Evolutionary conservation across 306 rosid genomes (phyloP), one percentile per base, ranked within the genome.

Genomic region (Morella rubra): DNA sequence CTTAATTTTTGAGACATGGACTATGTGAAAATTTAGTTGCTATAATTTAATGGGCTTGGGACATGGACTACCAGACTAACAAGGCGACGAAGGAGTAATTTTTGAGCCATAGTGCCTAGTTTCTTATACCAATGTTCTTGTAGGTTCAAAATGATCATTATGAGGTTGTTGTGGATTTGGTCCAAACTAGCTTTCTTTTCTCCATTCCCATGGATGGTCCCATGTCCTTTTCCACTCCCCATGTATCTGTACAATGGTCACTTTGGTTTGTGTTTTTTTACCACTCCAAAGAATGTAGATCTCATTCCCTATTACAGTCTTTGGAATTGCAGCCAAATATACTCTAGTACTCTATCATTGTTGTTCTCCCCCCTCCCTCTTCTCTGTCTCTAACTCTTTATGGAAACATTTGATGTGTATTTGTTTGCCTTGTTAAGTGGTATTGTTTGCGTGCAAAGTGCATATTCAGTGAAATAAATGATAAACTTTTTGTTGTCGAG

Each of bases 131-230:
- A n/a, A n/a, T n/a, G n/a, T n/a, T n/a, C n/a, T n/a, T n/a, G n/a
- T n/a, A n/a, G n/a, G n/a, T n/a, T n/a, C n/a, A n/a, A n/a, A n/a
- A n/a, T n/a, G 99, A 96, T 80, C 97, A 96, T 84, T 88, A 85
- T 41, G 99, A 96, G 91, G 96, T 96, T 61, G 98, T 96, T 81
- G 96, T 97, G 0, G 99, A 92, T 87, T 84, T 96, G 84, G 77
- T 88, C 73, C 99, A 96, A 85, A 91, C 99, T 76, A 91, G 99
- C 85, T 96, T 96, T 82, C 93, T 96, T n/a, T 96, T 96, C 74
- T 96, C 99, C 45, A 83, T 96, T 77, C 99, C 99, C 47, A 89
- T 86, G 96, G 98, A 96, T 85, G 99, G 99, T 52, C 99, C 99
- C 19, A 96, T 96, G 99, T 91, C 97, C 41, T 92, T 96, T 88